Conservation (phyloP, 2,329 filamentous ascomycete genomes). For the Ceratocystis variospora region DNA sequence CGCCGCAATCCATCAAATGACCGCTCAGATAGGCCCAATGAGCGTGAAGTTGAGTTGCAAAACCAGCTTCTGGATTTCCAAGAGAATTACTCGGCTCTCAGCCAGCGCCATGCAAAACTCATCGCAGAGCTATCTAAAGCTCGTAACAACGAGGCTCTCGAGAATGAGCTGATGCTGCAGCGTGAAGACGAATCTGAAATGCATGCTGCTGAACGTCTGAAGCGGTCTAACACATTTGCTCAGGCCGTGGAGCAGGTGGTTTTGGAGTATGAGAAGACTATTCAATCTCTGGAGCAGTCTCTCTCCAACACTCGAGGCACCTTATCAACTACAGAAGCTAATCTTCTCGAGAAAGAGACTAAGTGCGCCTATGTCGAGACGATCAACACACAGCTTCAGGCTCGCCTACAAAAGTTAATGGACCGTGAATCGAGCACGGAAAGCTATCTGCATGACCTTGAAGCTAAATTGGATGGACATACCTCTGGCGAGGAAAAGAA, state of each 20-base stretch:
- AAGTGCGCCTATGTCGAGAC: slow-evolving; percentile 89
- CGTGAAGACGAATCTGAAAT: slow-evolving; percentile 39
- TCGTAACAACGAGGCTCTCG: slow-evolving; percentile 51
- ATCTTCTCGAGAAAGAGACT: slow-evolving; percentile 79
- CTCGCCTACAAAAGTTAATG: slow-evolving; percentile 79
- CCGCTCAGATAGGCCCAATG: slow-evolving; percentile 62
- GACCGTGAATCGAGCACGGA: slow-evolving; percentile 88
- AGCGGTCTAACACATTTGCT: slow-evolving; percentile 90
- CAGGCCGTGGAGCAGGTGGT: slow-evolving; percentile 93
- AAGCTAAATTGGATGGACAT: slow-evolving; percentile 78
- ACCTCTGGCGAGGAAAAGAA: slow-evolving; percentile 89
- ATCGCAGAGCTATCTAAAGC: slow-evolving; percentile 88
- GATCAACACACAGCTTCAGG: slow-evolving; percentile 76
- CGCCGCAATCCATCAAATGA: slow-evolving; percentile 47
- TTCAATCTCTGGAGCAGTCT: slow-evolving; percentile 82
- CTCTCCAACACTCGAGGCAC: slow-evolving; percentile 76
- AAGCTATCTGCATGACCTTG: slow-evolving; percentile 81
- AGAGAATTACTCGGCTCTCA: slow-evolving; percentile 86
- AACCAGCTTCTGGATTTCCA: slow-evolving; percentile 86
- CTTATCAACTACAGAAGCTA: slow-evolving; percentile 72
- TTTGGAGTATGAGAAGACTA: slow-evolving; percentile 96
- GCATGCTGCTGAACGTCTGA: slow-evolving; percentile 69
- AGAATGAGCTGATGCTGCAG: slow-evolving; percentile 35
- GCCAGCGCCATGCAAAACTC: slow-evolving; percentile 84
- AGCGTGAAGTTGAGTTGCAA: slow-evolving; percentile 79